phyloP scores from a whole-genome alignment of 352 stramenopile genomes.

The Pythium phragmiticola region DNA sequence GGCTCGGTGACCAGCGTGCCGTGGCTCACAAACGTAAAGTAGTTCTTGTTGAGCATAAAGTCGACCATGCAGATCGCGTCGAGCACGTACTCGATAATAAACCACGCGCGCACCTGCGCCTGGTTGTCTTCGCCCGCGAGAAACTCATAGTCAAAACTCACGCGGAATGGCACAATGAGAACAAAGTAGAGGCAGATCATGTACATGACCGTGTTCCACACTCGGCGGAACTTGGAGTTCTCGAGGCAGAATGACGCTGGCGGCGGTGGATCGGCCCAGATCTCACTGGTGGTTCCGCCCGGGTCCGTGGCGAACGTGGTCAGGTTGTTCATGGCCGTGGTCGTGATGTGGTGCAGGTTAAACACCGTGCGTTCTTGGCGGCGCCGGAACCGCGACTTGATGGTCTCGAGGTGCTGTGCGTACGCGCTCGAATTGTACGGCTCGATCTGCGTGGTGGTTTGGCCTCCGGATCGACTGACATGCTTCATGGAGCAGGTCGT shows the following conservation, averaged over 20 bases:
- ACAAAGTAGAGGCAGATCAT: conserved; percentile 37
- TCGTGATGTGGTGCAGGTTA: conserved; percentile 17
- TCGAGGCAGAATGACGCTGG: conserved; percentile 31
- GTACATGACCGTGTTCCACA: conserved; percentile 37
- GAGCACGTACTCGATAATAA: conserved; percentile 41
- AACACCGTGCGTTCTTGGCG: conserved; percentile 22
- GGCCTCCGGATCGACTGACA: neutral
- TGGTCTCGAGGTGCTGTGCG: conserved; percentile 29
- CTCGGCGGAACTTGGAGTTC: conserved; percentile 27
- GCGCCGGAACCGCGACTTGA: conserved; percentile 23
- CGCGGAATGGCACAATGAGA: conserved; percentile 37
- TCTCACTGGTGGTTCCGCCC: conserved; percentile 13
- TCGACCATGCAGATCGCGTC: conserved; percentile 47
- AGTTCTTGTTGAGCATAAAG: conserved; percentile 53
- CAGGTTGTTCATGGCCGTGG: neutral
- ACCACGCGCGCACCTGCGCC: conserved; percentile 23
- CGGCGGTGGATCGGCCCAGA: conserved; percentile 33
- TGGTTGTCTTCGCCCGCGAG: conserved; percentile 19
- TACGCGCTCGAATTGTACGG: conserved; percentile 4
- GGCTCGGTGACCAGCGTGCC: conserved; percentile 43
- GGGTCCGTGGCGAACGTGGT: neutral
- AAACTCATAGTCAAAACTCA: conserved; percentile 35
- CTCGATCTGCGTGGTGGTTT: neutral
- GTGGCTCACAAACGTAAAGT: conserved; percentile 52
- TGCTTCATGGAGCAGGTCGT: neutral